Base-by-base conservation (phyloP, 345 rosid species). In the Citrus maxima region DNA sequence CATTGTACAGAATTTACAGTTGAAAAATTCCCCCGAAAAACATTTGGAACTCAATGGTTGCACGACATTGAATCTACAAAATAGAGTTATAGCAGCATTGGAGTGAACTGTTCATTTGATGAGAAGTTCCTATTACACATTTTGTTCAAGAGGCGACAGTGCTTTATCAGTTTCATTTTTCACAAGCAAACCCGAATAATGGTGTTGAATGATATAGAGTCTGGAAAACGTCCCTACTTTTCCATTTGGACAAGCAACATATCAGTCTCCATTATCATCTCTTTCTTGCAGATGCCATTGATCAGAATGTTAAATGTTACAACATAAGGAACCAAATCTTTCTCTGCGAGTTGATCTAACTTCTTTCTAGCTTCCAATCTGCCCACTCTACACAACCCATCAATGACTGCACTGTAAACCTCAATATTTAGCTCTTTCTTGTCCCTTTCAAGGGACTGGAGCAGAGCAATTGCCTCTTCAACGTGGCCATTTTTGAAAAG, bases 381-480 rank as follows among this genome's bases (percentile, higher is more conserved):
- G 35, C 35, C 35, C 35, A 4, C 35, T 34, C 35, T 34, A 34
- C 35, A 34, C 0, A 34, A 35, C 6, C 37, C 7, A 35, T 35
- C 37, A 35, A 35, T 35, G 37, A 35, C 37, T 35, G 1, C 0
- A 35, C 37, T 85, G 58, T 75, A 82, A 77, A 78, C 22, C 62
- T 77, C 79, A 22, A 83, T 76, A 70, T 65, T 35, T 35, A 78
- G 78, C 54, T 73, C 77, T 5, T 75, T 42, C 42, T 40, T 80
- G 42, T 63, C 67, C 61, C 61, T 78, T 40, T 75, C 71, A 32
- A 78, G 28, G 21, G 67, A 35, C 7, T n/a, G 58, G 32, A 82
- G 32, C 12, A 86, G 63, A 63, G 18, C 66, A 30, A 84, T 2
- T 7, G 86, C 88, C 64, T 84, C 69, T 10, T 78, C 72, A 16